Evolutionary conservation across 495 filamentous ascomycete genomes (phyloP).

Genomic region (Penicillium tannophilum): DNA sequence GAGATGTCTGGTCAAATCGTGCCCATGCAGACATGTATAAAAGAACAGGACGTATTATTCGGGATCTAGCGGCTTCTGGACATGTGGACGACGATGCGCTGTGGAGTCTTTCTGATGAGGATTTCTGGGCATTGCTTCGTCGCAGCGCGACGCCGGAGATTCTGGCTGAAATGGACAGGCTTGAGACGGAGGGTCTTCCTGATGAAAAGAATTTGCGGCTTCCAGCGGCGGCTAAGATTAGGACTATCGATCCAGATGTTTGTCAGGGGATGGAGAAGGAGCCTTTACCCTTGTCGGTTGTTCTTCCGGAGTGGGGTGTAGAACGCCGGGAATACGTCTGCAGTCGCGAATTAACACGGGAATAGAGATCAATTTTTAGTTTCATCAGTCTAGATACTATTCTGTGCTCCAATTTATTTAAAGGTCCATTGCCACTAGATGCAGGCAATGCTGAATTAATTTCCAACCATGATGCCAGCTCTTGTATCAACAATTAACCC

Average conservation of each 20-base stretch:
- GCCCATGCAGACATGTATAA: constrained; percentile 36
- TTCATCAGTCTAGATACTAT: too few species aligned
- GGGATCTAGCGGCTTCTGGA: constrained; percentile 25
- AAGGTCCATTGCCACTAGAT: too few species aligned
- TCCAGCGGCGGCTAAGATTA: constrained; percentile 34
- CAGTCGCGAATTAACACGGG: constrained; percentile 17
- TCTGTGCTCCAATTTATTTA: too few species aligned
- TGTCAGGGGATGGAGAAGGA: constrained; percentile 15
- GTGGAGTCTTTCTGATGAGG: constrained; percentile 39
- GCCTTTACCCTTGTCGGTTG: constrained; percentile 32
- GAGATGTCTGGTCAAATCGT: constrained; percentile 40
- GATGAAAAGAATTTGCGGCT: constrained; percentile 31
- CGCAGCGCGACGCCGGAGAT: constrained; percentile 24
- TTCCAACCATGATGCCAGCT: too few species aligned
- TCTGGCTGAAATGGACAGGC: constrained; percentile 27
- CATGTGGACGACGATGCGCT: constrained; percentile 32
- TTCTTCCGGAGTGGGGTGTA: constrained; percentile 32
- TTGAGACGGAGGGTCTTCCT: constrained; percentile 35
- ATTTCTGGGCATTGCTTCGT: constrained; percentile 40
- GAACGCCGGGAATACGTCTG: constrained; percentile 39
- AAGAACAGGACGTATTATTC: constrained; percentile 37
- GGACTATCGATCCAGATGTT: constrained; percentile 44
- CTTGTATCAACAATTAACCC: background rate
- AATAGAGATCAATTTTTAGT: background rate
- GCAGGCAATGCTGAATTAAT: too few species aligned